Conservation (phyloP, 164 flowering plant species). For the Taxillus chinensis region DNA sequence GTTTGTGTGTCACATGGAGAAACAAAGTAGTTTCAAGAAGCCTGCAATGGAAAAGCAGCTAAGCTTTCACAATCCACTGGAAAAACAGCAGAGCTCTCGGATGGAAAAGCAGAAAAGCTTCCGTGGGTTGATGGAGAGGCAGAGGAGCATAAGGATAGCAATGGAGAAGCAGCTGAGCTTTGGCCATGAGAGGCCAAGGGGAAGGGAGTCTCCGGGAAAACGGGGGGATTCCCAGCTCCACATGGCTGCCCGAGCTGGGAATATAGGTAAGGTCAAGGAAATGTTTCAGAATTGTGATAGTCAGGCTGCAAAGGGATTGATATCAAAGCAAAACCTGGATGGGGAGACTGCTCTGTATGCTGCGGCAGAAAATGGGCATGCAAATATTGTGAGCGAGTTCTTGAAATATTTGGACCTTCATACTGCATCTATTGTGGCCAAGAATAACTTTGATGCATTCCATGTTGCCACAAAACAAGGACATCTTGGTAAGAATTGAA, state of each 20-base stretch:
- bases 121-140: constrained; percentile 30
- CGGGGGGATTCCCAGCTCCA: constrained; percentile 75
- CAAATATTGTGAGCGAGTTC: constrained; percentile 44
- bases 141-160: constrained; percentile 46
- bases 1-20: constrained; percentile 20
- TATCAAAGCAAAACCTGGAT: constrained; percentile 49
- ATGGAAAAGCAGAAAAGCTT: constrained; percentile 7
- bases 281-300: constrained; percentile 38
- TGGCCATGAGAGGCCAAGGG: constrained; percentile 41
- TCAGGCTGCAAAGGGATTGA: constrained; percentile 41
- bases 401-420: constrained; percentile 57
- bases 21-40: constrained; percentile 19
- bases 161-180: constrained; percentile 66
- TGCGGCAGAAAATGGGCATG: constrained; percentile 89
- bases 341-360: constrained; percentile 80
- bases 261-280: constrained; percentile 44
- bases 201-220: constrained; percentile 73
- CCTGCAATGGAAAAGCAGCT: constrained; percentile 10
- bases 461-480: constrained; percentile 94
- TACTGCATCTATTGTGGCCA: constrained; percentile 54
- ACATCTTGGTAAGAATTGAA: constrained; percentile 51
- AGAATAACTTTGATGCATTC: constrained; percentile 71
- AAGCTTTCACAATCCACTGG: constrained; percentile 6
- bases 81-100: constrained; percentile 28
- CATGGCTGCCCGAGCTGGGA: constrained; percentile 67